These are phyloP conservation scores for Leucocoprinus sp. DNA, from an alignment of 768 basidiomycete genomes.

Conservation along the genomic window DNA sequence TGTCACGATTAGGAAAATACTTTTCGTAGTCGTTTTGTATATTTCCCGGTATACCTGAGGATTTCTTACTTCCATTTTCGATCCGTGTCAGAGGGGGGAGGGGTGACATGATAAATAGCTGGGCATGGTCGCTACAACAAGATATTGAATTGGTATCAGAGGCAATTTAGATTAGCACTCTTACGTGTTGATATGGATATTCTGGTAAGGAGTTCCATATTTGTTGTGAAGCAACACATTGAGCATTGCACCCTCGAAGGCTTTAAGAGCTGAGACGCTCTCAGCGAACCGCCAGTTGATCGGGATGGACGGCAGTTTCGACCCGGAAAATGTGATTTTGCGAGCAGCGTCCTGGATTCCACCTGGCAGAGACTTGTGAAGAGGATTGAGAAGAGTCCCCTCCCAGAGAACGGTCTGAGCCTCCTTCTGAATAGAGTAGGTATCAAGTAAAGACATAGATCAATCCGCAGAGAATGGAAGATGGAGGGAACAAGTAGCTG, in stretches of 20 bases:
- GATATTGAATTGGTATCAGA: background rate
- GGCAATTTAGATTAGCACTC: background rate
- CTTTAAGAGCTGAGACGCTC: slow-evolving; percentile 21
- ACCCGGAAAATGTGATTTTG: slow-evolving; percentile 14
- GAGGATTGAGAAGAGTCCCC: slow-evolving; percentile 13
- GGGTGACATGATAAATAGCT: slow-evolving; percentile 15
- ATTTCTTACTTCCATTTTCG: slow-evolving; percentile 13
- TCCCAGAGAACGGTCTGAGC: slow-evolving; percentile 7
- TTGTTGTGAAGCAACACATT: slow-evolving; percentile 18
- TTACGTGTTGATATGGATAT: slow-evolving; percentile 20
- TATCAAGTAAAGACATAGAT: background rate
- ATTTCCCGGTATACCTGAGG: background rate
- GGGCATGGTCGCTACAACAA: slow-evolving; percentile 16
- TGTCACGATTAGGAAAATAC: slow-evolving; percentile 15
- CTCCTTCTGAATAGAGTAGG: slow-evolving; percentile 13
- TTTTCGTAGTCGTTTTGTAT: slow-evolving; percentile 4
- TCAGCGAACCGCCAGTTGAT: slow-evolving; percentile 22
- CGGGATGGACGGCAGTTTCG: slow-evolving; percentile 12
- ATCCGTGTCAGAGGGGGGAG: slow-evolving; percentile 7
- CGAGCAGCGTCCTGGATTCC: slow-evolving; percentile 14
- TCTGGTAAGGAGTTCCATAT: slow-evolving; percentile 17
- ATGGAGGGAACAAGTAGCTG: no score
- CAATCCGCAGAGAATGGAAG: no score
- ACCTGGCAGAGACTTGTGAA: slow-evolving; percentile 8
- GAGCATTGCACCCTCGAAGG: slow-evolving; percentile 20